These are phyloP conservation scores for Lojkania enalia DNA, from an alignment of 2,329 filamentous ascomycete genomes.

Conservation along the genomic window DNA sequence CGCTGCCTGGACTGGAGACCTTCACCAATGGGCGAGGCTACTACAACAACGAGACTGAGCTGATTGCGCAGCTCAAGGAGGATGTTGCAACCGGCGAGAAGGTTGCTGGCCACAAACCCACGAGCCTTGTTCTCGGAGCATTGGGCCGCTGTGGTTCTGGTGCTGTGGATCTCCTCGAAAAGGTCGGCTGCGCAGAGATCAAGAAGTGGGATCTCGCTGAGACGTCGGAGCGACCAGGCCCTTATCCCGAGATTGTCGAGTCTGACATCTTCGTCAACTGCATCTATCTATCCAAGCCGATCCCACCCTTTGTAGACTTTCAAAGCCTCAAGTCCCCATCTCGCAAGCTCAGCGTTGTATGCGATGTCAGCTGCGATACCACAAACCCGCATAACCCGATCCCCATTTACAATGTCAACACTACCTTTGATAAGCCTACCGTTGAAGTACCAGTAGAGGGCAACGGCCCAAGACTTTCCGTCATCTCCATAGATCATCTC, in stretches of 20 bases:
- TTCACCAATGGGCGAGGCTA: conserved; percentile 53
- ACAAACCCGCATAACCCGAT: conserved; percentile 73
- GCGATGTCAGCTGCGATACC: conserved; percentile 63
- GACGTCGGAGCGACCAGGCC: conserved; percentile 66
- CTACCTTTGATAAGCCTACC: conserved; percentile 86
- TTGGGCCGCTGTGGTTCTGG: conserved; percentile 83
- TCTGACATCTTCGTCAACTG: conserved; percentile 54
- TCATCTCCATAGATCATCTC: conserved; percentile 66
- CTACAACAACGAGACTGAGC: conserved; percentile 73
- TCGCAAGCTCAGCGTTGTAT: conserved; percentile 72
- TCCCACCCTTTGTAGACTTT: conserved; percentile 78
- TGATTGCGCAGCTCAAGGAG: conserved; percentile 75
- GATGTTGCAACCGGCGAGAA: conserved; percentile 67
- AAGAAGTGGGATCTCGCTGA: conserved; percentile 78
- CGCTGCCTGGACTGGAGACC: conserved; percentile 66
- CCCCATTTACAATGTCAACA: conserved; percentile 82
- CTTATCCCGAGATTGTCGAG: conserved; percentile 77
- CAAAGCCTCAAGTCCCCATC: conserved; percentile 68
- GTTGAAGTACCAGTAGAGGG: conserved; percentile 68
- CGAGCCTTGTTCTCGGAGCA: conserved; percentile 77
- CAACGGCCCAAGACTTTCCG: conserved; percentile 64
- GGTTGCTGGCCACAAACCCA: conserved; percentile 69
- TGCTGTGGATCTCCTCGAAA: conserved; percentile 76
- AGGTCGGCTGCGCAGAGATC: conserved; percentile 73
- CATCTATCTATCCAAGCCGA: conserved; percentile 79